These are phyloP conservation scores for Guyanaporus albipodus DNA, from an alignment of 768 basidiomycete genomes.

Conservation along the genomic window DNA sequence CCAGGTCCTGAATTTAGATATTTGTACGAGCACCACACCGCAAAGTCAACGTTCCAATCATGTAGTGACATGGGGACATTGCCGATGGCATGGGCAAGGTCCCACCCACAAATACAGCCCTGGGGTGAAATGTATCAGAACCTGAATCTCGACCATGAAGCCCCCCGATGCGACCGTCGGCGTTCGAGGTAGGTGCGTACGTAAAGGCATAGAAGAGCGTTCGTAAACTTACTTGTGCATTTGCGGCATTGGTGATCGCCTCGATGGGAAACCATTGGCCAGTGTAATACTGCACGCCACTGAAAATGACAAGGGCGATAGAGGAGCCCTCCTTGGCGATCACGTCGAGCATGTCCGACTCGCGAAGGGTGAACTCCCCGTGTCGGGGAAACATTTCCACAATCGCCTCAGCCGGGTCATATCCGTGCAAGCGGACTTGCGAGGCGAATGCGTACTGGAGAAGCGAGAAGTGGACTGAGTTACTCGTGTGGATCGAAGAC, in stretches of 20 bases:
- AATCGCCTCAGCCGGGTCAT: conserved; percentile 67
- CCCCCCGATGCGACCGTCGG: conserved; percentile 5
- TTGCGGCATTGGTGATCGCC: conserved; percentile 76
- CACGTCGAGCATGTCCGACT: conserved; percentile 78
- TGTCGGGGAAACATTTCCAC: conserved; percentile 75
- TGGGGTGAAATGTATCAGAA: conserved; percentile 12
- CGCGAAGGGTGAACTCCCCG: conserved; percentile 82
- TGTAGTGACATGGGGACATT: conserved; percentile 89
- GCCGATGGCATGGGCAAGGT: conserved; percentile 93
- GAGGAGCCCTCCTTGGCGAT: conserved; percentile 69
- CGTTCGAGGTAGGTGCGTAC: conserved; percentile 15
- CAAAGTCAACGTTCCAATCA: conserved; percentile 95
- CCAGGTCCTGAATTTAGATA: conserved; percentile 97
- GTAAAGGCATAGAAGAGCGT: conserved; percentile 23
- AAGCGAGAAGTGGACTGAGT: conserved; percentile 7
- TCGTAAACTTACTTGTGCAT: conserved; percentile 61
- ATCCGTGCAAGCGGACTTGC: conserved; percentile 79
- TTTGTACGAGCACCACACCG: conserved; percentile 99
- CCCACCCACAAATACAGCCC: conserved; percentile 95
- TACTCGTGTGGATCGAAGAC: conserved; percentile 10
- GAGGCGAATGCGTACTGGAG: conserved; percentile 91
- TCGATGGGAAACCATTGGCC: conserved; percentile 93
- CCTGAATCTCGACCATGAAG: conserved; percentile 7
- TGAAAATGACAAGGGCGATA: conserved; percentile 90
- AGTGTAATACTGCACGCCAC: conserved; percentile 96